A percentile compares a stretch with the other conserved stretches of the same genome.
Evolutionary conservation across 1,284 basidiomycete genomes (phyloP).

Genomic region (Sphaerobolus stellatus): DNA sequence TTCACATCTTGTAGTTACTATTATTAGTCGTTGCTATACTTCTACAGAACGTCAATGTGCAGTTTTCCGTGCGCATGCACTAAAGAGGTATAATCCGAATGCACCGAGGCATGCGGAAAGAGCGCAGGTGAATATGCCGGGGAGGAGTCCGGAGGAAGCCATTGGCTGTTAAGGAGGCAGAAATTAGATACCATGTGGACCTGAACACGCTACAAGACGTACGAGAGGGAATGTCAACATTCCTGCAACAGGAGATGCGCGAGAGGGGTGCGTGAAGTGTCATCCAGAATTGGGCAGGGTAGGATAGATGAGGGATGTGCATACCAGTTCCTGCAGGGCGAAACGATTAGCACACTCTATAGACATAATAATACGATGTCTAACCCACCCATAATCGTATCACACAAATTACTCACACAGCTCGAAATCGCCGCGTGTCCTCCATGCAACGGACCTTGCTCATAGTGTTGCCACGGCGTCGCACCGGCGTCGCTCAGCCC

Average conservation of each 20-base stretch:
- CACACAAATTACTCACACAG: constrained; percentile 74
- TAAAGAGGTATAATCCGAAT: constrained; percentile 89
- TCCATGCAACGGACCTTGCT: neutral
- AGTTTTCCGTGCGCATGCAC: constrained; percentile 69
- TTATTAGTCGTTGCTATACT: no score
- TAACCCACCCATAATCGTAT: constrained; percentile 79
- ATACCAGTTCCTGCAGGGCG: constrained; percentile 6
- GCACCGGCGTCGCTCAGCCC: no score
- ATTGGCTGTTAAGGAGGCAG: constrained; percentile 65
- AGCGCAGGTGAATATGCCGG: constrained; percentile 86
- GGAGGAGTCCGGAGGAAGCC: constrained; percentile 82
- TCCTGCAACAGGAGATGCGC: constrained; percentile 41
- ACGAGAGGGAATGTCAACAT: constrained; percentile 85
- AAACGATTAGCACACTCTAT: constrained; percentile 59
- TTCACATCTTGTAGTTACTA: no score
- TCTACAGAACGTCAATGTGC: constrained; percentile 70
- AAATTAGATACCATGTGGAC: neutral
- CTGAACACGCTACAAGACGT: constrained; percentile 17
- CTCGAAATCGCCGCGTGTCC: constrained; percentile 64
- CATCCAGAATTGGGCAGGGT: no score
- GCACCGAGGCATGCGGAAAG: constrained; percentile 79
- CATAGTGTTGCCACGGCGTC: no score
- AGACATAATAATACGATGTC: neutral
- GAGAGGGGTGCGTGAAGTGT: constrained; percentile 1
- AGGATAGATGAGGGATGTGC: neutral